These are phyloP conservation scores for Seminavis robusta DNA, from an alignment of 108 stramenopile genomes.

Conservation along the genomic window DNA sequence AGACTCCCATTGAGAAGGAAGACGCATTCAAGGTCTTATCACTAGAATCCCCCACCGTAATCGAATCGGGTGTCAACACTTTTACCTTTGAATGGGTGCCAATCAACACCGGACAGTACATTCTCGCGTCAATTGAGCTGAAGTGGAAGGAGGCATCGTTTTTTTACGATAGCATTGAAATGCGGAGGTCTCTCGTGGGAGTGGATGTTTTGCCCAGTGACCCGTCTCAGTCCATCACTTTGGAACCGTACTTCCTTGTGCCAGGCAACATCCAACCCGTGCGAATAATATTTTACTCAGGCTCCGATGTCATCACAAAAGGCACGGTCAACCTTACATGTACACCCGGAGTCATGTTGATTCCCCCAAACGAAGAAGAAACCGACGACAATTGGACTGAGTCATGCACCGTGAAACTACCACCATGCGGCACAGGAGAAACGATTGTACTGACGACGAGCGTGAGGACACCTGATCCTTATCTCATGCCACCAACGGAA, in stretches of 20 bases:
- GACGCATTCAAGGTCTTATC: slow-evolving; percentile 56
- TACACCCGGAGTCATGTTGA: too few species aligned
- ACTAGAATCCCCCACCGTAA: slow-evolving; percentile 20
- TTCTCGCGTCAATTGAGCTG: slow-evolving; percentile 60
- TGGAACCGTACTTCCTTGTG: slow-evolving; percentile 64
- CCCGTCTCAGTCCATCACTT: slow-evolving; percentile 62
- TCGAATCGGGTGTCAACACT: slow-evolving; percentile 54
- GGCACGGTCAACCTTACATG: slow-evolving; percentile 53
- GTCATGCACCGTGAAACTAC: too few species aligned
- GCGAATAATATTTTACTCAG: slow-evolving; percentile 50
- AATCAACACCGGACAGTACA: slow-evolving; percentile 54
- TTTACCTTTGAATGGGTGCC: slow-evolving; percentile 63
- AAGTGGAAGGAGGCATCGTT: slow-evolving; percentile 78
- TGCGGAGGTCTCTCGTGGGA: slow-evolving; percentile 48
- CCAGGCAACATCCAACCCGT: slow-evolving; percentile 79
- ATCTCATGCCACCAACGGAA: too few species aligned
- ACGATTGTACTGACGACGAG: too few species aligned
- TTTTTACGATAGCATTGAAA: slow-evolving; percentile 52
- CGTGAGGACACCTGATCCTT: too few species aligned
- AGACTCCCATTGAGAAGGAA: slow-evolving; percentile 32
- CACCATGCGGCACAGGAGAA: too few species aligned
- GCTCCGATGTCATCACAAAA: slow-evolving; percentile 56
- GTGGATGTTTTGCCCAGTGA: slow-evolving; percentile 75
- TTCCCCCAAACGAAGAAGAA: too few species aligned
- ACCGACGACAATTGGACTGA: too few species aligned